A percentile compares a stretch with the other conserved stretches of the same genome.
Conservation (phyloP, 2,329 filamentous ascomycete species). For the Grosmannia clavigera region DNA sequence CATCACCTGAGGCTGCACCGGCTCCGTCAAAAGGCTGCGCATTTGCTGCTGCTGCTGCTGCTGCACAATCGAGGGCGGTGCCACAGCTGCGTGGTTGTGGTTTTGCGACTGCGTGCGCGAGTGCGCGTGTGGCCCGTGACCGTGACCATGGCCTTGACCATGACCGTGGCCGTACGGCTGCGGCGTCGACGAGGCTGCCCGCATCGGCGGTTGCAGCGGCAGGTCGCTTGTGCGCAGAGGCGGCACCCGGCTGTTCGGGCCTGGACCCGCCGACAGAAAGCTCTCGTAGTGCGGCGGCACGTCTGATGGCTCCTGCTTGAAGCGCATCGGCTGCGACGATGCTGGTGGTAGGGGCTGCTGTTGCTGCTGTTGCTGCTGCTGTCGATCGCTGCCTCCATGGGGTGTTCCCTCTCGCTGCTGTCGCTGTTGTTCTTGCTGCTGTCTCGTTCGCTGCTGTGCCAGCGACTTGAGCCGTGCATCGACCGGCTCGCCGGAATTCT, state of each 20-base stretch:
- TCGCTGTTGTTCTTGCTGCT: constrained; percentile 5
- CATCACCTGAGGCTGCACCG: constrained; percentile 10
- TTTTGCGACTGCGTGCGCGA: background rate
- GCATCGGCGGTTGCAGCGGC: background rate
- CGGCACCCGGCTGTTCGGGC: background rate
- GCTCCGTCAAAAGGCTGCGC: constrained; percentile 10
- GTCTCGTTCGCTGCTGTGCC: constrained; percentile 16
- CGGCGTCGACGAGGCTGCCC: background rate
- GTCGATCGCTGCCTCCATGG: background rate
- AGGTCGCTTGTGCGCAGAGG: background rate
- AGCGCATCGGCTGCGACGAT: background rate
- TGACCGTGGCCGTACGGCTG: background rate
- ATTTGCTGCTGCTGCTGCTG: constrained; percentile 6
- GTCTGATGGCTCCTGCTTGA: background rate
- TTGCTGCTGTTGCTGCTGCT: background rate
- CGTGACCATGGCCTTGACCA: background rate
- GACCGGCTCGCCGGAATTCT: constrained; percentile 8
- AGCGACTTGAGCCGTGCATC: constrained; percentile 21
- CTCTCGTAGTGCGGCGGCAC: background rate
- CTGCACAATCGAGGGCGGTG: background rate
- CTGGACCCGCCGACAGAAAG: background rate
- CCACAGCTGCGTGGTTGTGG: background rate
- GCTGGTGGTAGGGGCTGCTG: background rate
- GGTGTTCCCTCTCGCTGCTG: background rate
- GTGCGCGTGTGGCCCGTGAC: background rate